Conservation (phyloP, 2,329 filamentous ascomycete species). For the Trichoderma endophyticum region DNA sequence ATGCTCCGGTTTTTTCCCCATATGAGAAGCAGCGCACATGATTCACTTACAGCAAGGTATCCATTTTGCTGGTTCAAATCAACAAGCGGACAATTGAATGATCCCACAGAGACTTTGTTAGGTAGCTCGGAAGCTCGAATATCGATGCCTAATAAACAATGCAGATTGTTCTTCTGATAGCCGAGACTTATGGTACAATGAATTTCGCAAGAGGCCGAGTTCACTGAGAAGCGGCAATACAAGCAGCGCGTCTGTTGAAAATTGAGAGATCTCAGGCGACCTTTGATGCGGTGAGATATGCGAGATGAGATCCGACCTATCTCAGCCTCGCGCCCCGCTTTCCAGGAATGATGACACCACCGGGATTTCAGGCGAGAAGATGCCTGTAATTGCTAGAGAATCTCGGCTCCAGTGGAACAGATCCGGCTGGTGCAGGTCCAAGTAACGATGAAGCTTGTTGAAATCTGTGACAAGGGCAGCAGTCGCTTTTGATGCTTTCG, state of each 20-base stretch:
- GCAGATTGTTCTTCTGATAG: too few species aligned
- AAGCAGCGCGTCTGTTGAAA: not conserved
- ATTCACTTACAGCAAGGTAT: slow-evolving; percentile 32
- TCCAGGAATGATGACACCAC: not conserved
- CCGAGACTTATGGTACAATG: not conserved
- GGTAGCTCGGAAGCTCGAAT: not conserved
- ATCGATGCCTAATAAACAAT: not conserved
- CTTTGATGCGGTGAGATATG: slow-evolving; percentile 13
- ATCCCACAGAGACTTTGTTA: not conserved
- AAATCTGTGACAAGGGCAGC: not conserved
- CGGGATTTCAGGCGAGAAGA: not conserved
- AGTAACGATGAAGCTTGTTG: not conserved
- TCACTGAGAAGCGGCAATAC: not conserved
- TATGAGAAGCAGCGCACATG: not conserved
- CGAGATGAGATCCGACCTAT: not conserved
- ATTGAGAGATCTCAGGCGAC: not conserved
- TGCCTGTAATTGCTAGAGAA: not conserved
- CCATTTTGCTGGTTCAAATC: slow-evolving; percentile 24
- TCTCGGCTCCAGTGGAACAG: not conserved
- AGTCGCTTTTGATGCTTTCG: not conserved
- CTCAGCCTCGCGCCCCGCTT: slow-evolving; percentile 14
- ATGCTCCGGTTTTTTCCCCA: not conserved
- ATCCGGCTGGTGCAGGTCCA: not conserved
- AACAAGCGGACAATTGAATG: not conserved
- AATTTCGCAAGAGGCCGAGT: not conserved